phyloP scores from a whole-genome alignment of 208 protist species.

The Phytomonas serpens region DNA sequence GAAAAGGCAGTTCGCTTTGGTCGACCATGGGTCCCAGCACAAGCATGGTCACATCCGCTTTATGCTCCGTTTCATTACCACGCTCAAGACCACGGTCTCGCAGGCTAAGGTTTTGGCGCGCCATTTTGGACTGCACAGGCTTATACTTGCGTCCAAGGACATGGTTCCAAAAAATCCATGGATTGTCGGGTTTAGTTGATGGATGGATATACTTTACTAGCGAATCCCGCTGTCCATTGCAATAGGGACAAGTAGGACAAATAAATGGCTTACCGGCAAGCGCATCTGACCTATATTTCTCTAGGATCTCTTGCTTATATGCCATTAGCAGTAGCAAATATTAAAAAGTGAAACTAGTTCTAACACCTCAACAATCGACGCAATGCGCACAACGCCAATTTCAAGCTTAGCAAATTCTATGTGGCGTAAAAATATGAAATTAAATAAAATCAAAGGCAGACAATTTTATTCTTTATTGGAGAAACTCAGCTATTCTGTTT shows the following conservation, averaged over 20 bases:
- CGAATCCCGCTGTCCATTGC: constrained; percentile 33
- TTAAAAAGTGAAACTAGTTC: constrained; percentile 4
- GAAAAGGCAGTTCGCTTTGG: constrained; percentile 86
- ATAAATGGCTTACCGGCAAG: constrained; percentile 19
- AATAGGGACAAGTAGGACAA: constrained; percentile 62
- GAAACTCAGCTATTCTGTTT: neutral
- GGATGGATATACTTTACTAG: constrained; percentile 61
- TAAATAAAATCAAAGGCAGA: too few relatives aligned
- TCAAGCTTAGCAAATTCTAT: neutral
- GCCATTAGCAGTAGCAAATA: constrained; percentile 21
- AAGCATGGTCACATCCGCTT: constrained; percentile 21
- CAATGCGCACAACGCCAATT: neutral
- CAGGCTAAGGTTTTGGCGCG: constrained; percentile 15
- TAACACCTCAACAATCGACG: neutral
- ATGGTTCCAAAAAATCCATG: constrained; percentile 56
- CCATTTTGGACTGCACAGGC: constrained; percentile 16
- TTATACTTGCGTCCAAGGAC: constrained; percentile 48
- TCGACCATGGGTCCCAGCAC: constrained; percentile 92
- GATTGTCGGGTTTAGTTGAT: constrained; percentile 36
- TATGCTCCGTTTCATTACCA: neutral
- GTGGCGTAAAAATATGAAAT: neutral
- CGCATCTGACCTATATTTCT: constrained; percentile 18
- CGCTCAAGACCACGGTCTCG: neutral
- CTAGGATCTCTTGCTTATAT: constrained; percentile 28
- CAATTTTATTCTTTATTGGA: too few relatives aligned